phyloP scores from a whole-genome alignment of 805 yeast genomes.

The Babjeviella inositovora region DNA sequence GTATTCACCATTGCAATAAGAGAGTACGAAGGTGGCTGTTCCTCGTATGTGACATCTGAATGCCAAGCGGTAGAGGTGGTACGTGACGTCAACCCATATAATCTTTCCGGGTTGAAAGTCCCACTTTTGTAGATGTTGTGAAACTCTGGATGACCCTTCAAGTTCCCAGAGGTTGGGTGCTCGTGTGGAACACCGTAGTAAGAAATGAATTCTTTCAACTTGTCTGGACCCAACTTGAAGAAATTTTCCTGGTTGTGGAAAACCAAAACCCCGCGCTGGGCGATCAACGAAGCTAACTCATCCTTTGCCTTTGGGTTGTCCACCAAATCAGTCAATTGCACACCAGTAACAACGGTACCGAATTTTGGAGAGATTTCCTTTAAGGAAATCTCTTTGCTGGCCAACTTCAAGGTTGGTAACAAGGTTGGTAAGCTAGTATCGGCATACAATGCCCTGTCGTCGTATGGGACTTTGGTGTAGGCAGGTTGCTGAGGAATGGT shows the following conservation, averaged over 20 bases:
- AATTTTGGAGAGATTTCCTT: conserved; percentile 31
- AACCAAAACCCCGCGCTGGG: conserved; percentile 27
- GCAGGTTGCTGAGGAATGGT: no score
- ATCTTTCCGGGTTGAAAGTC: conserved; percentile 11
- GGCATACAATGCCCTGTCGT: conserved; percentile 3
- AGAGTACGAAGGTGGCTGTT: conserved; percentile 59
- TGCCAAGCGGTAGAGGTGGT: conserved; percentile 38
- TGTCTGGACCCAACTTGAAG: no score
- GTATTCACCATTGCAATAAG: conserved; percentile 47
- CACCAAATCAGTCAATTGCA: conserved; percentile 22
- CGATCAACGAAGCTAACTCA: conserved; percentile 28
- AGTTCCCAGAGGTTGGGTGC: conserved; percentile 66
- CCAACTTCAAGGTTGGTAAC: conserved; percentile 2
- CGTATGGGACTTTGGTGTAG: no score
- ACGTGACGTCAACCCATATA: no score
- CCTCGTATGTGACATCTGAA: conserved; percentile 61
- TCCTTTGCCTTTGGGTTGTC: conserved; percentile 25
- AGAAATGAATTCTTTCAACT: conserved; percentile 42
- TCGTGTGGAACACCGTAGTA: conserved; percentile 60
- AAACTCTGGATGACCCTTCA: conserved; percentile 37
- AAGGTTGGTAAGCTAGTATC: conserved; percentile 2
- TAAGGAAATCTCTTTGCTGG: conserved; percentile 10
- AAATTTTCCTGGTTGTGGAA: conserved; percentile 33
- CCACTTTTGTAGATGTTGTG: conserved; percentile 41
- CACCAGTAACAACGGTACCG: conserved; percentile 21